Percentiles rank a stretch among this genome's conserved stretches.
phyloP scores from a whole-genome alignment of 306 rosid genomes.

The Quercus rubra region DNA sequence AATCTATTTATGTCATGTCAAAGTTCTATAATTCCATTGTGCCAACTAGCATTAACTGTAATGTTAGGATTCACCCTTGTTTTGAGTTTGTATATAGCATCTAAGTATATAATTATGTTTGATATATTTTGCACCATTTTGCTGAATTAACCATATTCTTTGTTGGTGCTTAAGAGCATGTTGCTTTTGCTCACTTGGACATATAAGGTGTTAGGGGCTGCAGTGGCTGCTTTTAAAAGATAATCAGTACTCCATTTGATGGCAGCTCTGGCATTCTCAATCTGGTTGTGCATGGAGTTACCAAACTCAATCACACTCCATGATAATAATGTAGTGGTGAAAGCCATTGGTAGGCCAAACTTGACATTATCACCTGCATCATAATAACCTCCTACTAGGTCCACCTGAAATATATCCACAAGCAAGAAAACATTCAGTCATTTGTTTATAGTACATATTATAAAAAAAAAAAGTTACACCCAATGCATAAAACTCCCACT shows the following conservation, averaged over 20 bases:
- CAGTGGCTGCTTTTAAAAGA: constrained; percentile 72
- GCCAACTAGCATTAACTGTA: no score
- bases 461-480: no score
- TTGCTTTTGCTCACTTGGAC: constrained; percentile 58
- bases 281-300: constrained; percentile 53
- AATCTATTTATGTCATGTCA: not conserved
- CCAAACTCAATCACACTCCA: constrained; percentile 96
- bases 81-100: no score
- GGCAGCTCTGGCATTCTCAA: constrained; percentile 65
- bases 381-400: constrained; percentile 84
- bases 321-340: constrained; percentile 75
- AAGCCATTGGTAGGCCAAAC: constrained; percentile 93
- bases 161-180: not conserved
- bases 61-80: no score
- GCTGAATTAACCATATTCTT: not conserved
- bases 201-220: constrained; percentile 68
- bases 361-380: constrained; percentile 95
- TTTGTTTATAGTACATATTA: not conserved
- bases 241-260: constrained; percentile 77
- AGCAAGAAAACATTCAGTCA: not conserved
- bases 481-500: no score
- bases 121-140: no score
- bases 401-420: constrained; percentile 51
- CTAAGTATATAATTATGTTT: no score
- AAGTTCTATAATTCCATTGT: not conserved